Evolutionary conservation across 2,329 filamentous ascomycete genomes (phyloP), one percentile per base, ranked within the genome.

Genomic region (Beauveria australis): DNA sequence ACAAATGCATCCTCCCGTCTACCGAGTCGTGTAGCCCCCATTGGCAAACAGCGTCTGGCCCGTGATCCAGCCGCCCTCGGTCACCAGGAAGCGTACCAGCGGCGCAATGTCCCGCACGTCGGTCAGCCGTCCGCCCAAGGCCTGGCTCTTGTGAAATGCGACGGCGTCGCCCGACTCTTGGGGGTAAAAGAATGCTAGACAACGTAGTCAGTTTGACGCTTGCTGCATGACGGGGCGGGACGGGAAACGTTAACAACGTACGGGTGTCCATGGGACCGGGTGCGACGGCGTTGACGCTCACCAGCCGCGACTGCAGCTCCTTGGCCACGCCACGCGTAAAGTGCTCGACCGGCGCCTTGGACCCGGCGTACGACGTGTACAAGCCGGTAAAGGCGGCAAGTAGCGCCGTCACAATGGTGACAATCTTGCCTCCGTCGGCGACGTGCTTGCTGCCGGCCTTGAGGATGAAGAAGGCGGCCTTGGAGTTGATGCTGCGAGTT

Each of bases 21-120:
- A 77, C 30, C 76, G 72, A 37, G 75, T 78, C 2, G 76, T 78
- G 62, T 79, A 79, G 10, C 76, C 76, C 12, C 76, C 76, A 62
- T 79, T 79, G n/a, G 75, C 74, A 68, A 79, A 78, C 63, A 79
- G 73, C 5, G 76, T 79, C 69, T 79, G 75, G 24, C 76, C 76
- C 1, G 75, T 78, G 59, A 79, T 75, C 75, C 76, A 79, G 14
- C 64, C 66, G 6, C 76, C 76, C 59, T 78, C 75, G 3, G 75
- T 77, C 58, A 71, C 73, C 19, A 79, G 67, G 67, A 78, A 79
- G 28, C 70, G 71, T 41, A 77, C 69, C 51, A 79, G 69, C 1
- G 76, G 77, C n/a, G 76, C 74, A 66, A 79, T 78, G 63, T 79
- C 76, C 62, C 72, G 67, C 12, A 76, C 69, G 44, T 75, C 67